Evolutionary conservation across 192 early-diverging fungal species (phyloP).

Genomic region (Gigaspora rosea): DNA sequence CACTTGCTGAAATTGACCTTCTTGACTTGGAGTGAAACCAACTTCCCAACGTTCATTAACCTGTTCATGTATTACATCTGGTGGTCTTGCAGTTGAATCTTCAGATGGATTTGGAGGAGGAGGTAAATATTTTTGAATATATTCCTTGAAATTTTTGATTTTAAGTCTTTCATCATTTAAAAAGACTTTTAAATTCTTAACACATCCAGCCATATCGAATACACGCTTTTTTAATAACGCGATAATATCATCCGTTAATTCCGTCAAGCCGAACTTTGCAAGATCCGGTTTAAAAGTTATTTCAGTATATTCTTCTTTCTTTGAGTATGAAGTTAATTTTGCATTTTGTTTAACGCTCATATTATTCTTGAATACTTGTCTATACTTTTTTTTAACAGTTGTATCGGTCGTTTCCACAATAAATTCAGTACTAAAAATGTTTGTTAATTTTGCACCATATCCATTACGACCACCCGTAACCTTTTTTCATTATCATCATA

Average conservation of each 20-base stretch:
- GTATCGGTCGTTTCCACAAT: conserved; percentile 89
- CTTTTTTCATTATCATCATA: conserved; percentile 94
- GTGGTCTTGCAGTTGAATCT: conserved; percentile 29
- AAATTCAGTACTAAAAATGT: conserved; percentile 96
- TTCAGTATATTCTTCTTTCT: conserved; percentile 80
- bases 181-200: conserved; percentile 81
- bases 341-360: conserved; percentile 82
- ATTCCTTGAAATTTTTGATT: conserved; percentile 89
- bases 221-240: conserved; percentile 89
- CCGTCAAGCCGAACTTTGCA: conserved; percentile 70
- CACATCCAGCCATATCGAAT: conserved; percentile 90
- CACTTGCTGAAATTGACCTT: conserved; percentile 95
- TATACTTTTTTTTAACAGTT: conserved; percentile 68
- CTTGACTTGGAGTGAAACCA: conserved; percentile 77
- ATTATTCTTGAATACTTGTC: conserved; percentile 87
- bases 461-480: conserved; percentile 96
- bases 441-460: conserved; percentile 91
- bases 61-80: conserved; percentile 72
- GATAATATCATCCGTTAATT: conserved; percentile 84
- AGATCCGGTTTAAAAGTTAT: conserved; percentile 97
- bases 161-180: conserved; percentile 82
- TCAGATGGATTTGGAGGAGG: conserved; percentile 26
- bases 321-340: conserved; percentile 65
- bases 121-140: conserved; percentile 78
- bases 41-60: conserved; percentile 91